A percentile compares a stretch with the other conserved stretches of the same genome.
These are phyloP conservation scores for Neurospora africana DNA, from an alignment of 495 filamentous ascomycete species.

Conservation along the genomic window DNA sequence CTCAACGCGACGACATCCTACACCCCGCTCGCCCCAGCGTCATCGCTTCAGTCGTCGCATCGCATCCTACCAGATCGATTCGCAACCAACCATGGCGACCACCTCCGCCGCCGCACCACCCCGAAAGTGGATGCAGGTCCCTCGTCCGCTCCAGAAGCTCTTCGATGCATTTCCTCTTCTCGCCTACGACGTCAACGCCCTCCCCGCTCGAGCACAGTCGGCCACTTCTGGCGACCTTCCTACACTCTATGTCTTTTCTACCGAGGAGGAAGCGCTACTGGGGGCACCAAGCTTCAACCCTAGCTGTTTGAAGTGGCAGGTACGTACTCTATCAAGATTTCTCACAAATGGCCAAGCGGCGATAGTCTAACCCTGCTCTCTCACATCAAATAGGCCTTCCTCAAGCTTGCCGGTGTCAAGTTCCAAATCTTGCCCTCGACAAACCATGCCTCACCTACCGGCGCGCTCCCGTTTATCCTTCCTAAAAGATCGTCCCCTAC, in stretches of 20 bases:
- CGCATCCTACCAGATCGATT: background rate
- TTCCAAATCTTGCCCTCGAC: slow-evolving; percentile 63
- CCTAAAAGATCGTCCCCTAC: slow-evolving; percentile 31
- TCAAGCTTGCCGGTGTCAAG: slow-evolving; percentile 64
- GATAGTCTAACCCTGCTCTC: background rate
- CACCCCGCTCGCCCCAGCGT: background rate
- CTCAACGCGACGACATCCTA: background rate
- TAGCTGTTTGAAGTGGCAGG: slow-evolving; percentile 94
- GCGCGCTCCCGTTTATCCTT: slow-evolving; percentile 78
- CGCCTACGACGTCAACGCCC: slow-evolving; percentile 65
- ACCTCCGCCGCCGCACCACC: slow-evolving; percentile 1
- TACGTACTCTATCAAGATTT: slow-evolving; percentile 27
- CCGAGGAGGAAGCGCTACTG: slow-evolving; percentile 47
- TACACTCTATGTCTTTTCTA: slow-evolving; percentile 70
- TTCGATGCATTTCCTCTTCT: slow-evolving; percentile 76
- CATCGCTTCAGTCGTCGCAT: background rate
- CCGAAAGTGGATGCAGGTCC: slow-evolving; percentile 38
- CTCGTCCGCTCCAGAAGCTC: slow-evolving; percentile 63
- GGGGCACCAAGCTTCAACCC: slow-evolving; percentile 82
- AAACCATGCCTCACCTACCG: slow-evolving; percentile 88
- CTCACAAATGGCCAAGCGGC: background rate
- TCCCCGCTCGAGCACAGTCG: slow-evolving; percentile 54
- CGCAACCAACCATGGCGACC: slow-evolving; percentile 1
- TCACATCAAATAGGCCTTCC: slow-evolving; percentile 53
- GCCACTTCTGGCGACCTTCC: slow-evolving; percentile 38